phyloP scores from a whole-genome alignment of 2,329 filamentous ascomycete species.

The Apiospora marii region DNA sequence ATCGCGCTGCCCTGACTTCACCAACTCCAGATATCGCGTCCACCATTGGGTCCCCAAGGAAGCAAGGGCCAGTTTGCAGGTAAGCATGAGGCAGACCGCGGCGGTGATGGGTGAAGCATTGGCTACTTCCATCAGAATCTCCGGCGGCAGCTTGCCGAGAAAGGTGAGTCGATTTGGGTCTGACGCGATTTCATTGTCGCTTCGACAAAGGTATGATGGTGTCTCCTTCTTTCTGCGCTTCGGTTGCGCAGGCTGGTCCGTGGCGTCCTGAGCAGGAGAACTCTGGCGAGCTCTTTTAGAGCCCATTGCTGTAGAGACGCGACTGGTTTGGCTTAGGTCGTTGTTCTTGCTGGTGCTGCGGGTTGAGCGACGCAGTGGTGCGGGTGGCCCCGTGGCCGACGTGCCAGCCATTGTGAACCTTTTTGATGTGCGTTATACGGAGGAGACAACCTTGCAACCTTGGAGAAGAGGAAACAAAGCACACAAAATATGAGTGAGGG shows the following conservation, averaged over 20 bases:
- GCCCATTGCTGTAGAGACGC: not conserved
- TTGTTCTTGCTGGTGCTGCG: not conserved
- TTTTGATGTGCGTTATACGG: not conserved
- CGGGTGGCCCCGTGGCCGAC: too few species aligned
- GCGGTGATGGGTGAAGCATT: not conserved
- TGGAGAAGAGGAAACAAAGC: not conserved
- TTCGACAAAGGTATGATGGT: not conserved
- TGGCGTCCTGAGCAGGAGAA: not conserved
- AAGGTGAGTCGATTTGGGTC: not conserved
- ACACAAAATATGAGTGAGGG: too few species aligned
- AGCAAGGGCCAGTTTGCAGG: not conserved
- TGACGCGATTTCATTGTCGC: not conserved
- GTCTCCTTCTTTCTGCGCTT: not conserved
- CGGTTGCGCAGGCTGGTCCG: not conserved
- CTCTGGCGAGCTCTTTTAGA: not conserved
- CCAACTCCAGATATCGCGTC: not conserved
- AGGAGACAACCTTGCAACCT: too few species aligned
- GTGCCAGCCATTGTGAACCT: not conserved
- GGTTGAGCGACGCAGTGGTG: too few species aligned
- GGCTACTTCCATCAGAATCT: not conserved
- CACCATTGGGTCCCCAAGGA: not conserved
- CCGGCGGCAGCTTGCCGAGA: not conserved
- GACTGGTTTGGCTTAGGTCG: not conserved
- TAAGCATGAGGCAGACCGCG: not conserved
- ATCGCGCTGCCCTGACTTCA: not conserved